phyloP scores from a whole-genome alignment of 2,329 filamentous ascomycete genomes.

The Fulvia fulva region DNA sequence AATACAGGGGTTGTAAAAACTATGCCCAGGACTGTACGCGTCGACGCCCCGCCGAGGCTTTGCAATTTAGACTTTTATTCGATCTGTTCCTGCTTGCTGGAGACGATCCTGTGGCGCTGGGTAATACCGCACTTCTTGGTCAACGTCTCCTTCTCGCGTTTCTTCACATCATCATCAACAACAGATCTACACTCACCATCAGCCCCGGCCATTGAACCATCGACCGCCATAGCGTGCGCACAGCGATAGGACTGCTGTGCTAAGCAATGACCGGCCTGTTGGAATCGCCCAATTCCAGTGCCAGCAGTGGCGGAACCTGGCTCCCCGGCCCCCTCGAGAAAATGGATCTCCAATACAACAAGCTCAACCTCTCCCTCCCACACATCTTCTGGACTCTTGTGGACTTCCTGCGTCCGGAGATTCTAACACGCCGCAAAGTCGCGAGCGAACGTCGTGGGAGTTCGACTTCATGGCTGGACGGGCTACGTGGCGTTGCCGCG shows the following conservation, averaged over 20 bases:
- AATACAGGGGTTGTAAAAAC: too few relatives aligned
- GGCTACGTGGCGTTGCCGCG: constrained; percentile 62
- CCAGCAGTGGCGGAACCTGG: not conserved
- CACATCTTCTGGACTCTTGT: not conserved
- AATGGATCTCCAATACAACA: not conserved
- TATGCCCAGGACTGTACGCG: too few relatives aligned
- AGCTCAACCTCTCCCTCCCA: not conserved
- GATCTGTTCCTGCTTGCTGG: not conserved
- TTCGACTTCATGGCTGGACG: constrained; percentile 58
- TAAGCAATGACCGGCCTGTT: not conserved
- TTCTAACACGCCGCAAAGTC: constrained; percentile 6
- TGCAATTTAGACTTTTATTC: not conserved
- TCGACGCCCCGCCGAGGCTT: not conserved
- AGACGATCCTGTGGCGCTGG: not conserved
- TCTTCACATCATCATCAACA: not conserved
- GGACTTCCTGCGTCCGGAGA: constrained; percentile 14
- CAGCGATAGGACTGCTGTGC: not conserved
- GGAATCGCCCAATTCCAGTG: not conserved
- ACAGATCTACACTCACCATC: too few relatives aligned
- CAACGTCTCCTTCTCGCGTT: not conserved
- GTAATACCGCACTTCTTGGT: not conserved
- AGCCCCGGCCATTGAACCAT: not conserved
- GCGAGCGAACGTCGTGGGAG: constrained; percentile 11
- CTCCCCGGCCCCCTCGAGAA: not conserved
- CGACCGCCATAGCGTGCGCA: not conserved